Percentiles rank a stretch among this genome's conserved stretches.
Evolutionary conservation across 1,139 yeast genomes (phyloP).

Genomic region (Entelexis paramagnoliae): DNA sequence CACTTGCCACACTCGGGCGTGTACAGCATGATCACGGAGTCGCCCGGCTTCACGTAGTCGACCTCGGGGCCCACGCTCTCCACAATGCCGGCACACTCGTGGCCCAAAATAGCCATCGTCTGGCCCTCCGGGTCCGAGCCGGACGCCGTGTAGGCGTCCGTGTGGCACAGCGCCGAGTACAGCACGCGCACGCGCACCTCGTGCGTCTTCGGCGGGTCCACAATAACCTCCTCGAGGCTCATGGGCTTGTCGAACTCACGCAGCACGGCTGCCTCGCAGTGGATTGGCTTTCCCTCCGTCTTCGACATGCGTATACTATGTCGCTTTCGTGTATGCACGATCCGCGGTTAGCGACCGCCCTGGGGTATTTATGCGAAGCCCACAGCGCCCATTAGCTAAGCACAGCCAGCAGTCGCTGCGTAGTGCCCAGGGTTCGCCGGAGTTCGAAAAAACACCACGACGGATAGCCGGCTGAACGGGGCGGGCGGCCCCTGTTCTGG

Average conservation of each 20-base stretch:
- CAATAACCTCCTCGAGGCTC: slow-evolving; percentile 75
- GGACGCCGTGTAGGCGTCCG: slow-evolving; percentile 91
- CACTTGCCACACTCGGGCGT: slow-evolving; percentile 95
- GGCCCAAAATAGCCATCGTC: slow-evolving; percentile 74
- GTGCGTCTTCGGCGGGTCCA: slow-evolving; percentile 88
- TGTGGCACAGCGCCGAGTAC: slow-evolving; percentile 94
- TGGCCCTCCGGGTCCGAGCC: slow-evolving; percentile 96
- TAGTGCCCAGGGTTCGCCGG: neutral
- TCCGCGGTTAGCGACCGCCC: neutral
- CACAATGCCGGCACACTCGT: slow-evolving; percentile 65
- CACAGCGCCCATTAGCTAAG: neutral
- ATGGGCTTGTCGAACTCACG: slow-evolving; percentile 87
- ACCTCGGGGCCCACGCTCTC: slow-evolving; percentile 57
- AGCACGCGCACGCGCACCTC: slow-evolving; percentile 87
- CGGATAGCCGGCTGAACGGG: neutral
- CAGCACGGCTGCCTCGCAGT: slow-evolving; percentile 93
- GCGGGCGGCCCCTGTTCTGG: no score
- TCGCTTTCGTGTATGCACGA: neutral
- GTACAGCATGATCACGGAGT: slow-evolving; percentile 79
- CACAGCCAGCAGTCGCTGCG: neutral
- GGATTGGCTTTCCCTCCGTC: slow-evolving; percentile 36
- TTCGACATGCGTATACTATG: neutral
- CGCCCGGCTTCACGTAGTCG: slow-evolving; percentile 56
- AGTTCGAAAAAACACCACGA: neutral
- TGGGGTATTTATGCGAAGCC: neutral